Evolutionary conservation across 169 alveolate genomes (phyloP).

Genomic region (Plasmodium vinckei): DNA sequence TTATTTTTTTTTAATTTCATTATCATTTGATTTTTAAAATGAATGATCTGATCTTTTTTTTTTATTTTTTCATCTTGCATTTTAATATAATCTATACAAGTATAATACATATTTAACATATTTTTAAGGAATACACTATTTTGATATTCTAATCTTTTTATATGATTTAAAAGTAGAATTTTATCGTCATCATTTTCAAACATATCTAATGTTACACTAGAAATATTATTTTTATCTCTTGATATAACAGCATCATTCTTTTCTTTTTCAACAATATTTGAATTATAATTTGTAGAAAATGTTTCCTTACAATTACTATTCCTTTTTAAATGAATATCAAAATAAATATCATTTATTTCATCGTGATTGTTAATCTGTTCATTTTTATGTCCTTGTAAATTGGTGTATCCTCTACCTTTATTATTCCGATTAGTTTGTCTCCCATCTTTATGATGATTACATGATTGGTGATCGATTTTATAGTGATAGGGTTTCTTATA

Average conservation of each 20-base stretch:
- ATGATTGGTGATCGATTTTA: neutral
- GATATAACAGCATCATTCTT: neutral
- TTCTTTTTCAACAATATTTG: neutral
- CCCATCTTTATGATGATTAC: neutral
- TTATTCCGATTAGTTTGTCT: neutral
- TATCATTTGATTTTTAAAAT: slow-evolving; percentile 40
- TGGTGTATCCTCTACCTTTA: neutral
- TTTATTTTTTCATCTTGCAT: slow-evolving; percentile 75
- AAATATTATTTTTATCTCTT: neutral
- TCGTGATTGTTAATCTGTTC: slow-evolving; percentile 19
- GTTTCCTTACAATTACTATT: neutral
- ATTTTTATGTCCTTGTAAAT: neutral
- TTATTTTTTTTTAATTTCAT: slow-evolving; percentile 17
- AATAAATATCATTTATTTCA: slow-evolving; percentile 37
- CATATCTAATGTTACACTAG: neutral
- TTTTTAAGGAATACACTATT: slow-evolving; percentile 71
- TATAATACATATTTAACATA: slow-evolving; percentile 68
- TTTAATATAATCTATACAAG: slow-evolving; percentile 68
- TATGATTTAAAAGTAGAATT: slow-evolving; percentile 38
- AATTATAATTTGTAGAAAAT: neutral
- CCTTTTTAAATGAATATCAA: slow-evolving; percentile 26
- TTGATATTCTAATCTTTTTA: slow-evolving; percentile 72
- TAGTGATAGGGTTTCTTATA: neutral
- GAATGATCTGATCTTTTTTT: slow-evolving; percentile 53
- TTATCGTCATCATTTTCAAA: slow-evolving; percentile 29